Evolutionary conservation across 352 stramenopile species (phyloP), one percentile per base, ranked within the genome.

Genomic region (Globisporangium nodosum): DNA sequence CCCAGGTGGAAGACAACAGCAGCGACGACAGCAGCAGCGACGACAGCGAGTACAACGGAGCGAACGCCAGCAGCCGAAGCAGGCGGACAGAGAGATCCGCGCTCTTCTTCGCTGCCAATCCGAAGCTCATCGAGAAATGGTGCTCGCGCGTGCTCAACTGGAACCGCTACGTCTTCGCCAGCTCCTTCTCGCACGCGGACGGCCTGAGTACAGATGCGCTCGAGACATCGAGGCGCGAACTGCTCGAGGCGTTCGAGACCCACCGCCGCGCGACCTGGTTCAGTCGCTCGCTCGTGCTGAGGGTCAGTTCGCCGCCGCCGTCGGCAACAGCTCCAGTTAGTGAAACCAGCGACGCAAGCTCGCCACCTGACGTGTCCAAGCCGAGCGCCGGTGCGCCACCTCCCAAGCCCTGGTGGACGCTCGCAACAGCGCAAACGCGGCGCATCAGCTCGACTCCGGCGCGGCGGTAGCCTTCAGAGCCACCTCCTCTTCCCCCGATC

Each of bases 131-230:
- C 30, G 71, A 86, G 16, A 60, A 59, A 21, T 90, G 81, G 81
- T 63, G 74, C 12, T 48, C 60, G 0, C 84, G 78, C 58, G 35
- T 90, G 27, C 55, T 88, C 13, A 90, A 90, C 49, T 90, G 81
- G 81, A 88, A 86, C 57, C 72, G 81, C 13, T 81, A 76, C 53
- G 78, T 90, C 5, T 90, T 90, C 47, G 58, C 42, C 5, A 54
- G 20, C 9, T 56, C 40, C 9, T 37, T 7, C 46, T 65, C 33
- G 39, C 54, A 54, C 7, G 31, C n/a, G 7, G 35, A 57, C 16
- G 48, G 62, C 13, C 53, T 68, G 16, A 24, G 35, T 37, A 30
- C 52, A 30, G 31, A 33, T 18, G 58, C 46, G 46, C 63, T 73
- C 0, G 51, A 69, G 18, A 30, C 31, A 18, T 52, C 54, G 7